Evolutionary conservation across 1,284 basidiomycete species (phyloP), one percentile per base, ranked within the genome.

Genomic region (Mrakiaceae sp.): DNA sequence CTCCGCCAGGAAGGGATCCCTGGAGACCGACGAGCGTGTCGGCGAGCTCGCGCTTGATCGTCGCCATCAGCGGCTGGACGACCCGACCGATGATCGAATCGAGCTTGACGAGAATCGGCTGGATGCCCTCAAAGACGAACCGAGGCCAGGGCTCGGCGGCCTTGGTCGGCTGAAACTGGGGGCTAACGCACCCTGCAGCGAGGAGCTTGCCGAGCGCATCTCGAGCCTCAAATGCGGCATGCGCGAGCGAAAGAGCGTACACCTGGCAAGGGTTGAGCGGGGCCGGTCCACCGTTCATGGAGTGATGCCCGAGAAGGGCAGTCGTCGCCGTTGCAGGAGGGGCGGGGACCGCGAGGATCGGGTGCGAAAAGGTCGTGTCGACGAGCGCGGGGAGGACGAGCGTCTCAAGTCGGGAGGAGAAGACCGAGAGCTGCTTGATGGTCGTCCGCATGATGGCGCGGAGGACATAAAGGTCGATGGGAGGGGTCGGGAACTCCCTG

Each of bases 81-180:
- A 78, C 77, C 67, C 74, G 74, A 64, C 75, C 75, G 49, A 77
- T 74, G 16, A 77, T 72, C 47, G 74, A 69, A 67, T 78, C 81
- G 64, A 88, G 81, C 66, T 78, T 74, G 68, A 80, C 78, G 66
- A 89, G 74, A 58, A 82, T 75, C 1, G 80, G 78, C 66, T 83
- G 79, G 8, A 87, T 74, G 2, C 84, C 79, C 3, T 84, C 85
- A 53, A 78, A 81, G 52, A 76, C 75, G 66, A 76, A 77, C 51
- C 72, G 71, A 10, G 77, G 77, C 72, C 74, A 77, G 39, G 71
- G 66, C 39, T 71, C 72, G 5, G 73, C 74, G 64, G 75, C 75
- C 8, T 76, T 68, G 8, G 74, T 72, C 65, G 75, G 72, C 69
- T 77, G 12, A 43, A 12, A 49, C 43, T 5, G 44, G 61, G 27